Evolutionary conservation across 2,329 filamentous ascomycete genomes (phyloP), one percentile per base, ranked within the genome.

Genomic region (Trichoderma koningiopsis): DNA sequence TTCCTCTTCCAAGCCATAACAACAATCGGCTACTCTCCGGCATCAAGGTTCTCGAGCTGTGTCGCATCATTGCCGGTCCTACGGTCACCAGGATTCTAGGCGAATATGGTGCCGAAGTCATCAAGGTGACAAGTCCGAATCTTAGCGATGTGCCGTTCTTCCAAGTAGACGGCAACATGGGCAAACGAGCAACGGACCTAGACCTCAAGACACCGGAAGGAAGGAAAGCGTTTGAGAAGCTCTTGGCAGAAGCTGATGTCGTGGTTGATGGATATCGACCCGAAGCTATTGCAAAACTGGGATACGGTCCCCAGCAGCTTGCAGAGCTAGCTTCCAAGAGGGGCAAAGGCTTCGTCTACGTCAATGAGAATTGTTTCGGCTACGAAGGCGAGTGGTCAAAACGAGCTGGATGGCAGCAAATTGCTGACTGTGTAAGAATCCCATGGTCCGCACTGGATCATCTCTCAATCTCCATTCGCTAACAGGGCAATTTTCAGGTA

Each of bases 51-150:
- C 84, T 94, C 5, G 92, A 94, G 75, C 81, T 94, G 35, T 92
- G 90, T 75, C 88, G 91, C 52, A 89, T 93, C 74, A 92, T 94
- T 72, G 91, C 91, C 4, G 91, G 91, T 0, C 91, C 91, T n/a
- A 87, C 89, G 5, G 89, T 93, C 72, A 88, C 88, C 3, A 87
- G 90, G 35, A 89, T 89, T 1, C 84, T 94, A 0, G 90, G 89
- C n/a, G 91, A 92, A 71, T 90, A 93, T 75, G 92, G 92, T 2
- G 91, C 91, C 8, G 86, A 90, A 65, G 91, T 94, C 0, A 83
- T 94, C 72, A 91, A 92, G 74, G 83, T 93, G 57, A 93, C 90
- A 3, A 88, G 87, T 8, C 86, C 89, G 0, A 81, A 87, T 57
- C 82, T 93, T n/a, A 87, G 87, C 5, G 91, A 92, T 70, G 88